These are phyloP conservation scores for Exidia glandulosa DNA, from an alignment of 768 basidiomycete genomes.

Conservation along the genomic window DNA sequence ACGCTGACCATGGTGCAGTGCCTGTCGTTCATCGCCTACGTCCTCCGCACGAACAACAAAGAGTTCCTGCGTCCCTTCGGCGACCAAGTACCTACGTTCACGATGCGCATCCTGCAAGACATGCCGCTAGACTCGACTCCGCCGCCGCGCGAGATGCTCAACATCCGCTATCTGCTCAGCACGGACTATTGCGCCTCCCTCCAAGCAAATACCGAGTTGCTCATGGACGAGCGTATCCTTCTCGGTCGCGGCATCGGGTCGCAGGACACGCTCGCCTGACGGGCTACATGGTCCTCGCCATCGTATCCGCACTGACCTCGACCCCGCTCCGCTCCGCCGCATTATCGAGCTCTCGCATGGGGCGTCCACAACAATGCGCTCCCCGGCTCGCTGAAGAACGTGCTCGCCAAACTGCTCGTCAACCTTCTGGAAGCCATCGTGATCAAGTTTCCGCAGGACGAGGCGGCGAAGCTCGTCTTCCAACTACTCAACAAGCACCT, in stretches of 20 bases:
- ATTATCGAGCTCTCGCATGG: conserved; percentile 73
- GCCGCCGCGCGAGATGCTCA: conserved; percentile 74
- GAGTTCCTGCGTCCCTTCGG: conserved; percentile 62
- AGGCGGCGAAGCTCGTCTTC: conserved; percentile 56
- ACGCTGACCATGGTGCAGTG: conserved; percentile 36
- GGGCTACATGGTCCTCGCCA: conserved; percentile 79
- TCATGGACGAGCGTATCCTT: conserved; percentile 83
- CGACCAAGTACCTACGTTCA: conserved; percentile 67
- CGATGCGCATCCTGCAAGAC: conserved; percentile 81
- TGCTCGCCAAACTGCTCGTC: conserved; percentile 89
- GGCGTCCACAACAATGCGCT: conserved; percentile 84
- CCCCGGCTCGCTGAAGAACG: conserved; percentile 68
- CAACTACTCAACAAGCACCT: conserved; percentile 84
- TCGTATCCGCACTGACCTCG: conserved; percentile 76
- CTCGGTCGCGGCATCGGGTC: conserved; percentile 76
- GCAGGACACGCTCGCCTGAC: conserved; percentile 71
- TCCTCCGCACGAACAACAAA: conserved; percentile 59
- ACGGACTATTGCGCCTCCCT: conserved; percentile 70
- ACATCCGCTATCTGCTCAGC: conserved; percentile 81
- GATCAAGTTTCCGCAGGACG: conserved; percentile 58
- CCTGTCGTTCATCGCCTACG: conserved; percentile 85
- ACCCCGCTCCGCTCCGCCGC: conserved; percentile 58
- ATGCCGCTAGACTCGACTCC: conserved; percentile 69
- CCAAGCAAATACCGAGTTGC: conserved; percentile 72
- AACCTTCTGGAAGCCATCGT: conserved; percentile 77